phyloP scores from a whole-genome alignment of 768 basidiomycete genomes.

The Mycena rebaudengoi region DNA sequence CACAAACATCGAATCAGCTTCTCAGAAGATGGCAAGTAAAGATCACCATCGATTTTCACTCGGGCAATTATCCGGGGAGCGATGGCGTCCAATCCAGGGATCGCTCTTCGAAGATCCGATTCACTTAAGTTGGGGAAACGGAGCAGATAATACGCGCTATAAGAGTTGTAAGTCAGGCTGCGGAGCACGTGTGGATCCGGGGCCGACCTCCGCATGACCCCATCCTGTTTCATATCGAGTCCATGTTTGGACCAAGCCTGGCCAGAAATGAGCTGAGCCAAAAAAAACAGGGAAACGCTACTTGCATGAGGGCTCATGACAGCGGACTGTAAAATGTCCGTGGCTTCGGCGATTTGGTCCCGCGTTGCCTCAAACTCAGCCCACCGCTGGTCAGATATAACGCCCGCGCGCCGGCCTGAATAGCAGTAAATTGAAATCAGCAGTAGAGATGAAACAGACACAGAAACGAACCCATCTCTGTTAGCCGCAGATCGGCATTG shows the following conservation, averaged over 20 bases:
- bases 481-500: constrained; percentile 87
- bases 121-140: constrained; percentile 63
- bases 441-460: not conserved
- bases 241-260: constrained; percentile 53
- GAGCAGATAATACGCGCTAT: constrained; percentile 81
- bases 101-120: constrained; percentile 45
- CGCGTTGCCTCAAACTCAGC: constrained; percentile 42
- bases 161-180: not conserved
- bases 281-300: not conserved
- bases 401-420: constrained; percentile 52
- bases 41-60: constrained; percentile 75
- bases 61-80: constrained; percentile 64
- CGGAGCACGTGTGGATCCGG: not conserved
- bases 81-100: constrained; percentile 61
- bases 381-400: constrained; percentile 58
- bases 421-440: too few species aligned
- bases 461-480: constrained; percentile 65
- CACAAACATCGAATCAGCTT: too few species aligned
- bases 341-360: constrained; percentile 44
- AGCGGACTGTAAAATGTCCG: constrained; percentile 43
- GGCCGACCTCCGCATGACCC: constrained; percentile 51
- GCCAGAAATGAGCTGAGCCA: not conserved
- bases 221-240: constrained; percentile 55
- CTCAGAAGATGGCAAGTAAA: not conserved
- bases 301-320: constrained; percentile 54